phyloP scores from a whole-genome alignment of 2,329 filamentous ascomycete genomes.

The Fusarium cicatricum region DNA sequence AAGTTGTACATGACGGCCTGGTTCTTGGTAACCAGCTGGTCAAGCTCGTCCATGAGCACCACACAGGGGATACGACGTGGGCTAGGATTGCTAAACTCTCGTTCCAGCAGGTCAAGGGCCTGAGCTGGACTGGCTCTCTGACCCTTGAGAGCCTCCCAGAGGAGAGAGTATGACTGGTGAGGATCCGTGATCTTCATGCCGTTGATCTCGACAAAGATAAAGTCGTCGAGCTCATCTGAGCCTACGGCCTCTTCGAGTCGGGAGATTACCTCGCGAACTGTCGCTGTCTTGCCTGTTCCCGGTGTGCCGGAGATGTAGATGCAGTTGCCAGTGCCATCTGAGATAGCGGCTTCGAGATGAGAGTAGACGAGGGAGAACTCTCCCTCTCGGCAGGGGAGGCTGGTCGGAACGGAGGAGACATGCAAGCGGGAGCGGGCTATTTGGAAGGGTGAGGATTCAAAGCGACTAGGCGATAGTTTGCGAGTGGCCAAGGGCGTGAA shows the following conservation, averaged over 20 bases:
- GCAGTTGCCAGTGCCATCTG: slow-evolving; percentile 90
- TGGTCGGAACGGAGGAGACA: slow-evolving; percentile 89
- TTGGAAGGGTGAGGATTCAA: slow-evolving; percentile 88
- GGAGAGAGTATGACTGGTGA: slow-evolving; percentile 91
- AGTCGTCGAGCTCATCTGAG: slow-evolving; percentile 93
- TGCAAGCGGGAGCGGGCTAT: slow-evolving; percentile 88
- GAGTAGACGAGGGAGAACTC: slow-evolving; percentile 94
- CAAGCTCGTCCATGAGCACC: slow-evolving; percentile 97
- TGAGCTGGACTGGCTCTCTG: slow-evolving; percentile 93
- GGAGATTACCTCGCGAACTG: slow-evolving; percentile 91
- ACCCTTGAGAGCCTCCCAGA: slow-evolving; percentile 96
- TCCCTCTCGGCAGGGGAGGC: slow-evolving; percentile 87
- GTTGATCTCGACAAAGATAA: slow-evolving; percentile 99
- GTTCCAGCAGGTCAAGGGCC: slow-evolving; percentile 87
- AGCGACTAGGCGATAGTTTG: slow-evolving; percentile 76
- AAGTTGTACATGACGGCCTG: slow-evolving; percentile 99
- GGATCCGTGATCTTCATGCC: slow-evolving; percentile 99
- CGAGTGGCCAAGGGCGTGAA: slow-evolving; percentile 96
- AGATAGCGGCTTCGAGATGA: slow-evolving; percentile 92
- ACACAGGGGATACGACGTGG: slow-evolving; percentile 93
- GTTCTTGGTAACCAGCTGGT: slow-evolving; percentile 96
- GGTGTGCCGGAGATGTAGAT: slow-evolving; percentile 99
- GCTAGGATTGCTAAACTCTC: slow-evolving; percentile 91
- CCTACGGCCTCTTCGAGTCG: slow-evolving; percentile 88
- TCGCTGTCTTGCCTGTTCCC: slow-evolving; percentile 96